A percentile compares a stretch with the other conserved stretches of the same genome.
Evolutionary conservation across 768 basidiomycete genomes (phyloP).

Genomic region (Hericium rajendrae): DNA sequence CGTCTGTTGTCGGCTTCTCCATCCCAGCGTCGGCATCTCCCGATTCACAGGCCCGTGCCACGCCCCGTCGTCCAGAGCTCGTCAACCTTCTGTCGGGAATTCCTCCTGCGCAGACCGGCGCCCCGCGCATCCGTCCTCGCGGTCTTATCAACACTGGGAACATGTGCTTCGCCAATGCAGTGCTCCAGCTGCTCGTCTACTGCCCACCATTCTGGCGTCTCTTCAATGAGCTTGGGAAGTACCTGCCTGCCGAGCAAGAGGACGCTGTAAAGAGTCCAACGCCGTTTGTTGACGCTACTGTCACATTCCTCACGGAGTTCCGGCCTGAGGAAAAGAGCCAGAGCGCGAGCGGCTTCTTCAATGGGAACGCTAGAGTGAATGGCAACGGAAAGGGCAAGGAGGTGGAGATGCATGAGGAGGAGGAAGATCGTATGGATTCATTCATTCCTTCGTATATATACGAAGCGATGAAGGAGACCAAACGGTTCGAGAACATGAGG

Average conservation of each 20-base stretch:
- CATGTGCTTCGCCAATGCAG: constrained; percentile 95
- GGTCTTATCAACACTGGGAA: constrained; percentile 93
- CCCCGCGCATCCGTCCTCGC: constrained; percentile 46
- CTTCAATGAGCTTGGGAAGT: constrained; percentile 59
- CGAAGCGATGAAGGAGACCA: constrained; percentile 89
- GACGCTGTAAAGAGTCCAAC: constrained; percentile 26
- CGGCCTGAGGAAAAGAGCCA: constrained; percentile 22
- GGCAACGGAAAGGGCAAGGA: constrained; percentile 35
- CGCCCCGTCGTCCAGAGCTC: constrained; percentile 34
- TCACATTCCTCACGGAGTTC: constrained; percentile 77
- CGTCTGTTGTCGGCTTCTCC: constrained; percentile 66
- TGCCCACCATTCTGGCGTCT: constrained; percentile 78
- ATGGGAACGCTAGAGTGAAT: constrained; percentile 16
- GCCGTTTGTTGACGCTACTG: constrained; percentile 58
- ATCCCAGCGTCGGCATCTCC: constrained; percentile 40
- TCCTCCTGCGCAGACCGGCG: constrained; percentile 15
- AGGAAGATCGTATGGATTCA: constrained; percentile 46
- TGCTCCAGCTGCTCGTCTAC: constrained; percentile 85
- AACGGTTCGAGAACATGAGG: constrained; percentile 87
- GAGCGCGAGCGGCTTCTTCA: constrained; percentile 15
- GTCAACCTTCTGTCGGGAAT: constrained; percentile 42
- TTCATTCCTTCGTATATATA: constrained; percentile 85
- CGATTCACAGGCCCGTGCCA: constrained; percentile 18
- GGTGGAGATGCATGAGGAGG: constrained; percentile 32
- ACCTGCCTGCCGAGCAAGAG: constrained; percentile 24